Evolutionary conservation across 2,329 filamentous ascomycete genomes (phyloP), one percentile per base, ranked within the genome.

Genomic region (Botrytis paeoniae): DNA sequence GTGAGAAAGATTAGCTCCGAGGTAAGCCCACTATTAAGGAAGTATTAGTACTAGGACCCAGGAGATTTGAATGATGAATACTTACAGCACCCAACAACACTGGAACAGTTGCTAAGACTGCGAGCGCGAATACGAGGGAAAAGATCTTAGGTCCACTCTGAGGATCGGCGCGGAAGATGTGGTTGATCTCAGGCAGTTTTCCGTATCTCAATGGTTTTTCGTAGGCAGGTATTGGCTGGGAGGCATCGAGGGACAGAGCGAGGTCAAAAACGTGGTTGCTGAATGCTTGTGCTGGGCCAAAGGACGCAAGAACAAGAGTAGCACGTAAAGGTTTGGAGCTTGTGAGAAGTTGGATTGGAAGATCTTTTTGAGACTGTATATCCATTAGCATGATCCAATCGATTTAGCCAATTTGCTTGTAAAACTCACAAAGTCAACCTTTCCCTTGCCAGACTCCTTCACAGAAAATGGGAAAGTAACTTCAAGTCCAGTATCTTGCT

Each of bases 391-490:
- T 41, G 29, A 29, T 59, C 51, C 29, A 35, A 73, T 57, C 3
- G 8, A 25, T 70, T 35, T 39, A 57, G 41, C 22, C 41, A 41
- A 59, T 4, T 4, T 60, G n/a, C 54, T 39, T 22, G 37, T 72
- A 22, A 6, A 45, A 85, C 91, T 77, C 88, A 98, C 95, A 83
- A 99, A 85, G 78, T 97, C 92, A 45, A 97, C 86, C 72, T 90
- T 91, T 35, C 89, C 94, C 84, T 97, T 97, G 77, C 96, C 96
- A 79, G 87, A 94, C 16, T 96, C 93, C 85, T 97, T 97, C 65
- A 97, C 85, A 18, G 85, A 91, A 78, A 99, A 87, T 1, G 94
- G 90, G 79, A 95, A 97, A 1, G 95, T 94, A 37, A 94, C 91
- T 82, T 98, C 95, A 64, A 99, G 86, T 51, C 93, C 93, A 18